A percentile compares a stretch with the other conserved stretches of the same genome.
Conservation (phyloP, 1,139 yeast genomes). For the Debaryomycetaceae sp. region DNA sequence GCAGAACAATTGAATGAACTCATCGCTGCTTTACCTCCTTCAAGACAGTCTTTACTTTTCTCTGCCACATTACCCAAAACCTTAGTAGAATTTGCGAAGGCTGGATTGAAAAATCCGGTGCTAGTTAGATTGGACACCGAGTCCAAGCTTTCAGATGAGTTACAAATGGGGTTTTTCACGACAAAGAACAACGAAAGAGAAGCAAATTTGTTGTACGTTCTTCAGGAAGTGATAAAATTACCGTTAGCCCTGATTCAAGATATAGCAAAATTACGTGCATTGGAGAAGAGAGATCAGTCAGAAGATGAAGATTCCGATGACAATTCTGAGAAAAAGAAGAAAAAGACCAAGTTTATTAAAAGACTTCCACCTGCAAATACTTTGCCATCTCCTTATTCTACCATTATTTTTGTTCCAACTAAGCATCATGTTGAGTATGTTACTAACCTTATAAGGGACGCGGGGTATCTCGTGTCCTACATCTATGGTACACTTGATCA, state of each 20-base stretch:
- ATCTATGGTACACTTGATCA: slow-evolving; percentile 95
- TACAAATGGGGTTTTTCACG: slow-evolving; percentile 85
- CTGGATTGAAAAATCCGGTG: slow-evolving; percentile 89
- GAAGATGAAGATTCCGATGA: slow-evolving; percentile 32
- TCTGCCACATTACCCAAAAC: slow-evolving; percentile 94
- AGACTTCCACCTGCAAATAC: slow-evolving; percentile 76
- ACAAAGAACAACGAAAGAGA: slow-evolving; percentile 86
- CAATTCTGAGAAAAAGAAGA: slow-evolving; percentile 25
- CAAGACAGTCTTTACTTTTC: slow-evolving; percentile 83
- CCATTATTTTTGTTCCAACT: slow-evolving; percentile 93
- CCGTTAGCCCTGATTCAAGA: slow-evolving; percentile 74
- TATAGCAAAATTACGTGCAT: slow-evolving; percentile 47
- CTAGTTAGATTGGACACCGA: slow-evolving; percentile 92
- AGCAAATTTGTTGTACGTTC: slow-evolving; percentile 69
- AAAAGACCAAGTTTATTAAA: slow-evolving; percentile 42
- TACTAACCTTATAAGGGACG: slow-evolving; percentile 60
- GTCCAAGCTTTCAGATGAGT: slow-evolving; percentile 79
- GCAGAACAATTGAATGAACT: slow-evolving; percentile 91
- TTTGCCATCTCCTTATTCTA: slow-evolving; percentile 78
- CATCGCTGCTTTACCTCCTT: slow-evolving; percentile 74
- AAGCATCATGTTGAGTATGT: slow-evolving; percentile 96
- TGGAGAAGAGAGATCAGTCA: slow-evolving; percentile 44
- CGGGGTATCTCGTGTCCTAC: slow-evolving; percentile 84
- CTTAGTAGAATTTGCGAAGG: slow-evolving; percentile 94
- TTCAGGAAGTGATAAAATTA: slow-evolving; percentile 82